A percentile compares a stretch with the other conserved stretches of the same genome.
Evolutionary conservation across 805 yeast species (phyloP).

Genomic region (Ogataea ramenticola): DNA sequence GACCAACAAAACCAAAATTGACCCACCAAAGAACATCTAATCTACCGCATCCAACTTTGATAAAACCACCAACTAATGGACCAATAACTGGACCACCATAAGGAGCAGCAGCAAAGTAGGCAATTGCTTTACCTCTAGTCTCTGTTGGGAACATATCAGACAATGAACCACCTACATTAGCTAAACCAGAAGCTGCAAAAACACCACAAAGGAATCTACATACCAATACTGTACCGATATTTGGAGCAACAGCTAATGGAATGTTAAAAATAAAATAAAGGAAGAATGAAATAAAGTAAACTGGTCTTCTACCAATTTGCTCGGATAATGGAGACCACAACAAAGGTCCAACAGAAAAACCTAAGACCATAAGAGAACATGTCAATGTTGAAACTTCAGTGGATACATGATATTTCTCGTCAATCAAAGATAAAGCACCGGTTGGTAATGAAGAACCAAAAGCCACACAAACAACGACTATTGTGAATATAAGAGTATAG

Average conservation of each 20-base stretch:
- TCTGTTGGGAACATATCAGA: conserved; percentile 82
- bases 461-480: conserved; percentile 81
- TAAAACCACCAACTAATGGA: conserved; percentile 82
- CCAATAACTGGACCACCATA: conserved; percentile 91
- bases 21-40: conserved; percentile 80
- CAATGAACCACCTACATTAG: conserved; percentile 85
- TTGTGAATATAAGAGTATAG: conserved; percentile 62
- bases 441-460: conserved; percentile 90
- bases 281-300: conserved; percentile 68
- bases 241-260: conserved; percentile 80
- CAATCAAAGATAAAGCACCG: conserved; percentile 69
- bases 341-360: conserved; percentile 82
- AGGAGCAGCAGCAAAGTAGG: conserved; percentile 87
- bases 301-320: conserved; percentile 78
- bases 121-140: conserved; percentile 83
- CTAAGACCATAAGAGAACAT: conserved; percentile 83
- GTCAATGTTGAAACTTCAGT: conserved; percentile 72
- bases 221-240: conserved; percentile 71
- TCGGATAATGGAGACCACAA: conserved; percentile 88
- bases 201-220: conserved; percentile 87
- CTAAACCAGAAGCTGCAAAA: conserved; percentile 73
- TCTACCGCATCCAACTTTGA: conserved; percentile 61
- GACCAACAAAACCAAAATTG: conserved; percentile 86
- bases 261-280: conserved; percentile 75
- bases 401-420: conserved; percentile 61